Evolutionary conservation across 495 filamentous ascomycete genomes (phyloP), one percentile per base, ranked within the genome.

Genomic region (Aspergillus carlsbadensis): DNA sequence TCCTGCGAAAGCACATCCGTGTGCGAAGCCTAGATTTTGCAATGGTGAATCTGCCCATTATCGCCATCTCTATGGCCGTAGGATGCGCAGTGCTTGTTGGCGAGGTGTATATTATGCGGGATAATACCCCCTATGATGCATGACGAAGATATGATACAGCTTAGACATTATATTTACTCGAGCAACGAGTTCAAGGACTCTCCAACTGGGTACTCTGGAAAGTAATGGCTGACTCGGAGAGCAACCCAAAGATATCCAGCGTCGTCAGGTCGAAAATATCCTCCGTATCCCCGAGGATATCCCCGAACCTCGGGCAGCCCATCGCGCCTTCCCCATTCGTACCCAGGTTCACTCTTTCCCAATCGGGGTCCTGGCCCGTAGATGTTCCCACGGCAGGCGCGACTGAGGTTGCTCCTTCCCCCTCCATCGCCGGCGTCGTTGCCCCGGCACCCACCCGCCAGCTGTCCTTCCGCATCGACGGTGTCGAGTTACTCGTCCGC

Each of bases 31-130:
- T 49, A 36, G 54, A 57, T 11, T 57, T 57, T 44, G 44, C 45
- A 6, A 41, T 47, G 22, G 35, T 57, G 0, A 57, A 57, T 44
- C 15, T 57, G 15, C 45, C 45, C 6, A 57, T 57, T 14, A 50
- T 57, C 17, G 39, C 45, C 5, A 50, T 57, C 22, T 57, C 35
- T 6, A 50, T 57, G 44, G 31, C 29, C 6, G 54, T 57, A 17
- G 54, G 54, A 5, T 57, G 36, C 24, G 37, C 39, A 1, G 36
- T 57, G 6, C 36, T 57, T 11, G 29, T 57, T n/a, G 54, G 54
- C 2, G 54, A 57, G 45, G 54, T 57, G 14, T 57, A 57, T 44
- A 57, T 57, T 14, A 52, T 52, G 37, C 49, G 49, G 4, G 49
- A 52, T 42, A 39, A 35, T 13, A n/a, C 47, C 8, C 47, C 47